Percentiles rank a stretch among this genome's conserved stretches.
Conservation (phyloP, 2,329 filamentous ascomycete genomes). For the Colletotrichum sansevieriae region DNA sequence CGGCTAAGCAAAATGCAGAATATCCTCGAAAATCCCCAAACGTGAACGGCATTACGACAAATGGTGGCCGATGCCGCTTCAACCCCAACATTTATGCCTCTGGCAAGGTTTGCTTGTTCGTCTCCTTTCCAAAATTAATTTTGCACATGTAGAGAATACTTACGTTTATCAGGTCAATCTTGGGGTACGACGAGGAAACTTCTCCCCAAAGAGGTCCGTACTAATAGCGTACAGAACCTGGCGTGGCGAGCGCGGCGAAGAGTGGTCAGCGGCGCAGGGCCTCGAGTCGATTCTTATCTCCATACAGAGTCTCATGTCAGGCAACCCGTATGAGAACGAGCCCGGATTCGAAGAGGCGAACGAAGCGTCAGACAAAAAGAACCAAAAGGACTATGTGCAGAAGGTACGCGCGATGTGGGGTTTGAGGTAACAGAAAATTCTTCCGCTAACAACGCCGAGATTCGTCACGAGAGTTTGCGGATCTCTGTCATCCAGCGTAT, state of each 20-base stretch:
- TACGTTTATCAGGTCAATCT: conserved; percentile 75
- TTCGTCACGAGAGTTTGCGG: conserved; percentile 89
- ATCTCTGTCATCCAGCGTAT: conserved; percentile 88
- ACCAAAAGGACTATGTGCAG: conserved; percentile 80
- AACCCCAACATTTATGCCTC: conserved; percentile 96
- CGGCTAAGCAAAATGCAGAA: conserved; percentile 64
- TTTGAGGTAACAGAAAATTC: conserved; percentile 12
- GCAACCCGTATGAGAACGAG: conserved; percentile 96
- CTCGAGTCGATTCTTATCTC: conserved; percentile 94
- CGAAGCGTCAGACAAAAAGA: conserved; percentile 75
- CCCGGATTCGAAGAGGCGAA: conserved; percentile 89
- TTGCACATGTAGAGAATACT: neutral
- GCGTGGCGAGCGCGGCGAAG: conserved; percentile 89
- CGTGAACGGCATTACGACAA: conserved; percentile 83
- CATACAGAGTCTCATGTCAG: conserved; percentile 95
- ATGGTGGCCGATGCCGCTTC: conserved; percentile 88
- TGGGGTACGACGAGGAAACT: conserved; percentile 71
- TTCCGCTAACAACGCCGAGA: conserved; percentile 65
- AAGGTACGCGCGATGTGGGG: conserved; percentile 69
- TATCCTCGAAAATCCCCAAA: conserved; percentile 80
- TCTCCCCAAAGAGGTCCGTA: conserved; percentile 6
- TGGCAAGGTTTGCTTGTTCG: conserved; percentile 93
- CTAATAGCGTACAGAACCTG: conserved; percentile 77
- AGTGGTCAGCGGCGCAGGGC: conserved; percentile 97
- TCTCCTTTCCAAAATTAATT: conserved; percentile 43